Percentiles rank a stretch among this genome's conserved stretches.
phyloP scores from a whole-genome alignment of 148 eudicot species.

The Nepenthes gracilis region DNA sequence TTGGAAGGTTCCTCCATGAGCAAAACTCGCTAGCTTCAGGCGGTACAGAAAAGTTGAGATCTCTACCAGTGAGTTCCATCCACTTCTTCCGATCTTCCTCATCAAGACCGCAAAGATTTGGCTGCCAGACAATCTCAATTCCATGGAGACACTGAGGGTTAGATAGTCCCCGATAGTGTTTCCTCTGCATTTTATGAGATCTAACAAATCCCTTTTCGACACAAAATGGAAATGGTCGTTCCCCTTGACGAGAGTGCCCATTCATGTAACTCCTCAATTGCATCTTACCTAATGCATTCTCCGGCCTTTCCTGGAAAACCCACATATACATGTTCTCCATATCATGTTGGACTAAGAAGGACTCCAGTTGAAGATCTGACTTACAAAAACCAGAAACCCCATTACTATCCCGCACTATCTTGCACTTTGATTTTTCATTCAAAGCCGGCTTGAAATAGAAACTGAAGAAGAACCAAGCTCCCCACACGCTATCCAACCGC shows the following conservation, averaged over 20 bases:
- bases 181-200: constrained; percentile 83
- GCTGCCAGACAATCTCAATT: constrained; percentile 50
- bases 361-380: constrained; percentile 57
- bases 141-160: constrained; percentile 77
- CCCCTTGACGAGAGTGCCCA: constrained; percentile 76
- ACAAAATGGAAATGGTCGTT: constrained; percentile 63
- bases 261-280: constrained; percentile 86
- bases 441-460: constrained; percentile 68
- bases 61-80: constrained; percentile 60
- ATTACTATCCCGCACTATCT: constrained; percentile 35
- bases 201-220: constrained; percentile 74
- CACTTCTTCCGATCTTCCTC: constrained; percentile 74
- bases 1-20: constrained; percentile 67
- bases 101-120: constrained; percentile 40
- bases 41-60: constrained; percentile 43
- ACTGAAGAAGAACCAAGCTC: constrained; percentile 88
- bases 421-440: constrained; percentile 50
- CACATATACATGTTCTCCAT: constrained; percentile 95
- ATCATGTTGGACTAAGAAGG: constrained; percentile 82
- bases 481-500: constrained; percentile 72
- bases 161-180: constrained; percentile 74
- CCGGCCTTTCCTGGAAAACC: constrained; percentile 72
- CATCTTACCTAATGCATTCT: constrained; percentile 81
- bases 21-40: constrained; percentile 61
- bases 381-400: constrained; percentile 69